Evolutionary conservation across 352 stramenopile genomes (phyloP).

Genomic region (Pythium brachiatum): DNA sequence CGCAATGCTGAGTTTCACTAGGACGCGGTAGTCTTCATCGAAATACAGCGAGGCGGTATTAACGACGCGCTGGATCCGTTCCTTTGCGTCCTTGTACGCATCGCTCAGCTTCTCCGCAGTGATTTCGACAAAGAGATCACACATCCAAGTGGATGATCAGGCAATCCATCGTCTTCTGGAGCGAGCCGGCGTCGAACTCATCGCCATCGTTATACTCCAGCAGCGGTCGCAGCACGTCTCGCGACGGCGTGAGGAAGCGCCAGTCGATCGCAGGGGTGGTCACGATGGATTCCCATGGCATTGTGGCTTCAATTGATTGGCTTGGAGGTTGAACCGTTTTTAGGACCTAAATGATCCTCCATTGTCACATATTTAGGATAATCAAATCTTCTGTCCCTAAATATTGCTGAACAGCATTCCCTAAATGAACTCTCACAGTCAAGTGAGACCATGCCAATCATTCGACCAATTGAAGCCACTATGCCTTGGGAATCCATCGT

Average conservation of each 20-base stretch:
- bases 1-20: background rate
- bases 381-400: no score
- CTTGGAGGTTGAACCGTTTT: background rate
- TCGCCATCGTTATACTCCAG: conserved; percentile 3
- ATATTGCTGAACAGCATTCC: no score
- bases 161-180: conserved; percentile 3
- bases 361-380: no score
- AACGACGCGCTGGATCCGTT: no score
- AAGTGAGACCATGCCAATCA: background rate
- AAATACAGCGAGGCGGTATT: no score
- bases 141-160: conserved; percentile 3
- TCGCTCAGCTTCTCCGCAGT: no score
- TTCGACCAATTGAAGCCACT: background rate
- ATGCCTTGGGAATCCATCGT: background rate
- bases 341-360: no score
- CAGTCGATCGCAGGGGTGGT: background rate
- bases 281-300: no score
- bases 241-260: conserved; percentile 23
- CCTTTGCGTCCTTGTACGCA: no score
- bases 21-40: no score
- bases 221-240: background rate
- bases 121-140: background rate
- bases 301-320: background rate
- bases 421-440: background rate
- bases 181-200: conserved; percentile 3